These are phyloP conservation scores for Hypsizygus ulmarius DNA, from an alignment of 1,284 basidiomycete species.

Conservation along the genomic window DNA sequence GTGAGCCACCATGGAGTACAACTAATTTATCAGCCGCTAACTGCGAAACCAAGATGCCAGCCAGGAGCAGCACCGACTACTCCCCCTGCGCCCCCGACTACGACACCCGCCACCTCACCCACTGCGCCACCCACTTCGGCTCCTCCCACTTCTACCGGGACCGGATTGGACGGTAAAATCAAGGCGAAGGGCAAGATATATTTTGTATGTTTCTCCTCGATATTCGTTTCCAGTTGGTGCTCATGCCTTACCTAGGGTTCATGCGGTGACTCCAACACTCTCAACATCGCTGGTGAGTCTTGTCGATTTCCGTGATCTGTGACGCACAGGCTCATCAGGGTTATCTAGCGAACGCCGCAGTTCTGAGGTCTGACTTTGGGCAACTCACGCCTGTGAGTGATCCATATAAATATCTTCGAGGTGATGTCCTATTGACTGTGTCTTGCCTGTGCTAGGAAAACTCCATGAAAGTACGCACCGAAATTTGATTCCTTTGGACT, in stretches of 20 bases:
- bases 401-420: neutral
- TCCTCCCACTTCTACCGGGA: constrained; percentile 10
- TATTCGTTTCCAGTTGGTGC: neutral
- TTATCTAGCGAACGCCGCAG: constrained; percentile 20
- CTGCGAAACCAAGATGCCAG: constrained; percentile 26
- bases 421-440: neutral
- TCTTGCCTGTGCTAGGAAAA: constrained; percentile 20
- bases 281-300: constrained; percentile 19
- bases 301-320: neutral
- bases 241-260: constrained; percentile 16
- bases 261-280: constrained; percentile 19
- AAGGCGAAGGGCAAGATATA: constrained; percentile 27
- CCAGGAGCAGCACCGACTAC: constrained; percentile 21
- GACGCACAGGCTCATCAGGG: neutral
- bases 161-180: constrained; percentile 22
- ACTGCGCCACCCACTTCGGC: constrained; percentile 10
- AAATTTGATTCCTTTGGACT: neutral
- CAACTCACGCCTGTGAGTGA: constrained; percentile 24
- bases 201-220: constrained; percentile 15
- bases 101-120: constrained; percentile 8
- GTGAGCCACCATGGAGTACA: constrained; percentile 17
- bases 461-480: constrained; percentile 25
- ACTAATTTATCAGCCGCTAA: neutral
- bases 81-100: neutral
- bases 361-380: constrained; percentile 27